phyloP scores from a whole-genome alignment of 2,329 filamentous ascomycete genomes.

The Monosporascus sp. region DNA sequence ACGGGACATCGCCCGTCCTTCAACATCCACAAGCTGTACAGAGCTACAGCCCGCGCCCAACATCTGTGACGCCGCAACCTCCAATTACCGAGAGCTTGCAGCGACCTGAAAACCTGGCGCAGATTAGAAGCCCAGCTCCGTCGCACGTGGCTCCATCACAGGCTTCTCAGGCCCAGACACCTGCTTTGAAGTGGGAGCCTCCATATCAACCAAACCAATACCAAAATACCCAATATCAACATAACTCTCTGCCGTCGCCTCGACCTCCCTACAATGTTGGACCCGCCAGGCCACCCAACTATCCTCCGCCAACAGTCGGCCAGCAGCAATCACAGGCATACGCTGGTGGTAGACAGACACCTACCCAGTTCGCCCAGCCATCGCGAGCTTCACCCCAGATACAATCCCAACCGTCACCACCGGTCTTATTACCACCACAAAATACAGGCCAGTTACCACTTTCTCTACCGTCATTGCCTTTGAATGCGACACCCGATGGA shows the following conservation, averaged over 20 bases:
- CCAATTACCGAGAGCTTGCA: slow-evolving; percentile 26
- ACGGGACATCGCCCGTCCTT: slow-evolving; percentile 27
- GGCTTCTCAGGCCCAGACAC: slow-evolving; percentile 21
- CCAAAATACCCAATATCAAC: slow-evolving; percentile 30
- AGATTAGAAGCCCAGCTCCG: slow-evolving; percentile 25
- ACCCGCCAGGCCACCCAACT: slow-evolving; percentile 20
- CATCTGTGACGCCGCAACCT: slow-evolving; percentile 20
- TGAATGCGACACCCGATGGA: slow-evolving; percentile 25
- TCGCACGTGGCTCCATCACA: slow-evolving; percentile 16
- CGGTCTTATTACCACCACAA: slow-evolving; percentile 27
- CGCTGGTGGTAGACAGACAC: slow-evolving; percentile 13
- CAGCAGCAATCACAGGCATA: slow-evolving; percentile 23
- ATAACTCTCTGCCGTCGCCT: slow-evolving; percentile 25
- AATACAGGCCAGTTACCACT: slow-evolving; percentile 24
- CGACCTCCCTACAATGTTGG: slow-evolving; percentile 22
- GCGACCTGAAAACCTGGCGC: slow-evolving; percentile 26
- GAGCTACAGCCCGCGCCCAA: slow-evolving; percentile 22
- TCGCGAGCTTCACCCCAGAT: slow-evolving; percentile 31
- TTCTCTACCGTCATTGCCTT: slow-evolving; percentile 22
- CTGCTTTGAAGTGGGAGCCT: slow-evolving; percentile 37
- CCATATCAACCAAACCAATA: slow-evolving; percentile 30
- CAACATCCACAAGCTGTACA: slow-evolving; percentile 34
- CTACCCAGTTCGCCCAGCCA: slow-evolving; percentile 20
- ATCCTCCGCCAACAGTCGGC: slow-evolving; percentile 14
- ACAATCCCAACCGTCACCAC: slow-evolving; percentile 19